phyloP scores from a whole-genome alignment of 139 green algal genomes.

The Chlamydomonas sphaeroides region DNA sequence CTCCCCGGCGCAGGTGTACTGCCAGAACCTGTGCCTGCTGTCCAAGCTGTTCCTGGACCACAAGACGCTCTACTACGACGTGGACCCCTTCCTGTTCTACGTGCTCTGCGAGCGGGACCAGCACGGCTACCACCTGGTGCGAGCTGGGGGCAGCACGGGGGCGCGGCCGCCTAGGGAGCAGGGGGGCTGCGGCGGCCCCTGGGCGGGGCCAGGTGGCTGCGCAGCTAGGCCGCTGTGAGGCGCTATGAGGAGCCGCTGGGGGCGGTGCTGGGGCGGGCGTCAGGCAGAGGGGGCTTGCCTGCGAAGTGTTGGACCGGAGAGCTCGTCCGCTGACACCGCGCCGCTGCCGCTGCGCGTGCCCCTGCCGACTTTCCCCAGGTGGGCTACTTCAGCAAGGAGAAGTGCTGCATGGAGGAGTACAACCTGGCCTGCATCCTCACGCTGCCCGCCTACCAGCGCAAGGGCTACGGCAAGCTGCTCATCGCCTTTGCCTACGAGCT shows the following conservation, averaged over 20 bases:
- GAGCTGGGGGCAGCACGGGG: not conserved
- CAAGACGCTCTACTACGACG: conserved; percentile 99
- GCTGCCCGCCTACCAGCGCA: conserved; percentile 95
- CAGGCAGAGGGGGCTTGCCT: no score
- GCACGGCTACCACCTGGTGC: conserved; percentile 58
- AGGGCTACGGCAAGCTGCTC: conserved; percentile 98
- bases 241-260: no score
- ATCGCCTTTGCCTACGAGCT: conserved; percentile 98
- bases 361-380: no score
- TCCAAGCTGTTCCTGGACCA: conserved; percentile 99
- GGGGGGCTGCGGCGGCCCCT: no score
- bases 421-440: conserved; percentile 99
- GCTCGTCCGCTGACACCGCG: no score
- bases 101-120: conserved; percentile 96
- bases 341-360: no score
- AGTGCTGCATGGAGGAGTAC: conserved; percentile 87
- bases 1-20: conserved; percentile 86
- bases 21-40: conserved; percentile 98
- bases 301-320: no score
- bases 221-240: no score
- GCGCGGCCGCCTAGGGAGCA: no score
- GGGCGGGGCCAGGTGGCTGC: no score
- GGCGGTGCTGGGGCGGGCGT: no score
- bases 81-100: conserved; percentile 99
- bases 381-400: conserved; percentile 95